Evolutionary conservation across 768 basidiomycete genomes (phyloP), one percentile per base, ranked within the genome.

Genomic region (Pholiota molesta): DNA sequence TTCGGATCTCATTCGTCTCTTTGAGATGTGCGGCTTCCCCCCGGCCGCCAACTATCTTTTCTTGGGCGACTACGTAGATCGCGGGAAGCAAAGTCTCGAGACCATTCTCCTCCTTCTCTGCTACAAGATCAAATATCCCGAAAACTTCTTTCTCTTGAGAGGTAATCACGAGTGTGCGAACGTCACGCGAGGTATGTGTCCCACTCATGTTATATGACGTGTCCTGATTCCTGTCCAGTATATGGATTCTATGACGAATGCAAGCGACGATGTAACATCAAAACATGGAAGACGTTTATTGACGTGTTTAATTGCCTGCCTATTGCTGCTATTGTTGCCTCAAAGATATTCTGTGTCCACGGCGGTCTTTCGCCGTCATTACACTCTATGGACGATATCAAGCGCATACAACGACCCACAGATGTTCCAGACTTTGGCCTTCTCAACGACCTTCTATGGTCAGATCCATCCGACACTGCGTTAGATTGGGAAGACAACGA

Each of bases 171-270:
- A 99, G 80, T 98, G 97, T 72, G 97, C 97, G 52, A 99, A 99
- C 71, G 97, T 99, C 57, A 99, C 97, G 58, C 83, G 97, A 88
- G 97, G 96, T 95, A 64, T 65, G 91, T 75, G 52, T 62, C 29
- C 49, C 23, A 59, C 5, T 40, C 57, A 65, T 40, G 54, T 33
- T 37, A 53, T 21, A 19, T 49, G 45, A 60, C 62, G 59, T 65
- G 66, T 31, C 71, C 65, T 57, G 47, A 65, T 55, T 58, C 45
- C 63, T 52, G 17, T 40, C 28, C 72, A 98, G 97, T 99, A 21
- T 99, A 99, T 71, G 97, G 97, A 28, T 99, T 99, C 79, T 99
- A 99, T 76, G 97, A 99, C 79, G 97, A 99, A 79, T 99, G 97
- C 83, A 99, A 99, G 79, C 90, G 97, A 72, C 87, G 97, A 66